Percentiles rank a stretch among this genome's conserved stretches.
Conservation (phyloP, 495 filamentous ascomycete species). For the Podospora australis region DNA sequence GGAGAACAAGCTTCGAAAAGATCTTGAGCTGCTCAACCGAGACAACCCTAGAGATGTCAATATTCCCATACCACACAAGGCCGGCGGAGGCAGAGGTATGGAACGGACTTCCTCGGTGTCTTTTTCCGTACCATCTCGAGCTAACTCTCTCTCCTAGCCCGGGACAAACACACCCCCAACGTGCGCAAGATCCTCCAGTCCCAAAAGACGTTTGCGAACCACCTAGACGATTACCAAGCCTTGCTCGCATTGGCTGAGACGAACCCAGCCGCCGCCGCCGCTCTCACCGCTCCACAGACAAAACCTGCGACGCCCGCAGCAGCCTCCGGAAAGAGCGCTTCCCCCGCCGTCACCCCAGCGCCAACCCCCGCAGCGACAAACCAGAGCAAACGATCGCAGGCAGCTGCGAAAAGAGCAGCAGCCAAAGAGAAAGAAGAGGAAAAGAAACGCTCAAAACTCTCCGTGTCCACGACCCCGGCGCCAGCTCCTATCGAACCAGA, state of each 20-base stretch:
- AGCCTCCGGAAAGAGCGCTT: constrained; percentile 16
- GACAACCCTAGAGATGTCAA: constrained; percentile 68
- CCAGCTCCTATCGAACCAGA: too few species aligned
- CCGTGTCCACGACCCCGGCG: too few species aligned
- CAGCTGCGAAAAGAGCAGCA: constrained; percentile 21
- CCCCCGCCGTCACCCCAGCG: constrained; percentile 12
- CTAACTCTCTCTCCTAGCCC: constrained; percentile 13
- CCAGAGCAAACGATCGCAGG: constrained; percentile 18
- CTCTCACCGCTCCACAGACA: constrained; percentile 8
- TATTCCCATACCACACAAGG: constrained; percentile 54
- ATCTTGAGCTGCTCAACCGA: constrained; percentile 71
- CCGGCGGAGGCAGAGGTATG: constrained; percentile 22
- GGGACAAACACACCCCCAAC: constrained; percentile 62
- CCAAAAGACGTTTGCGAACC: constrained; percentile 87
- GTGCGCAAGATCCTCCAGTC: constrained; percentile 87
- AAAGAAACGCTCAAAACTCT: constrained; percentile 16
- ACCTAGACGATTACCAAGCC: constrained; percentile 84
- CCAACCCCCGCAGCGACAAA: background rate
- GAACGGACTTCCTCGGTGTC: background rate
- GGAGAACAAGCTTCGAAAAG: constrained; percentile 66
- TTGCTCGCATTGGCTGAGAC: constrained; percentile 46
- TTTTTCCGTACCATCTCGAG: background rate
- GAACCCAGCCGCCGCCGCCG: constrained; percentile 19
- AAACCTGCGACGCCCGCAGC: constrained; percentile 17
- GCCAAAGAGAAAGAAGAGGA: constrained; percentile 19